Base-by-base conservation (phyloP, 1,284 basidiomycete genomes). In the Apiotrichum domesticum region DNA sequence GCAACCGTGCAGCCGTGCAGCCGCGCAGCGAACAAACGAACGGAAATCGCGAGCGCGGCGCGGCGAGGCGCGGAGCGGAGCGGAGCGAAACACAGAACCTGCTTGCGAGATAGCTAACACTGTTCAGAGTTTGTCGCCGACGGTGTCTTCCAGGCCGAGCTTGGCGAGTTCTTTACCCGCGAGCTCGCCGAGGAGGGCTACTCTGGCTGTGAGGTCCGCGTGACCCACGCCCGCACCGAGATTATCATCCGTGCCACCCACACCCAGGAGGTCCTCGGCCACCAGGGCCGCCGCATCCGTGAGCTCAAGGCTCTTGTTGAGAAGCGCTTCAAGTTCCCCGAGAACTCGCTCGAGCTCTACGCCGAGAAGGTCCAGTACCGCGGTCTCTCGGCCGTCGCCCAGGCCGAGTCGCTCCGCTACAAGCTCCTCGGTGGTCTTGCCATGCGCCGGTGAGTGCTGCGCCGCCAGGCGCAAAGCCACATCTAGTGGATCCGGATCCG, bases 191-290 rank as follows among this genome's bases (percentile, higher is more conserved):
- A 96, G 81, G 96, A 99, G 81, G 96, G 96, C 73, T 99, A 98
- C 85, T 98, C 96, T 79, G 96, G 96, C 61, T 99, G 96, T 79
- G 96, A 98, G 81, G 96, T 99, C 79, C 93, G 96, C 75, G 94
- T 98, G 64, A 98, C 96, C 70, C 96, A 98, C 79, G 93, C 95
- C 67, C 89, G 95, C 74, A 99, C 96, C 69, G 96, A 99, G 87
- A 98, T 99, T 78, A 98, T 99, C 83, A 97, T 99, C 81, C 92
- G 96, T 74, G 96, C 96, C 63, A 98, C 95, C 73, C 95, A 98
- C 84, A 98, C 96, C 68, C 96, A 98, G 81, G 96, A 98, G 79
- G 96, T 99, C 69, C 86, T 99, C 68, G 96, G 96, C 75, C 95
- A 98, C 83, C 98, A 98, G 82, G 96, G 95, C 70, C 93, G 96